These are phyloP conservation scores for Parmelia sp. DNA, from an alignment of 495 filamentous ascomycete genomes.

Conservation along the genomic window DNA sequence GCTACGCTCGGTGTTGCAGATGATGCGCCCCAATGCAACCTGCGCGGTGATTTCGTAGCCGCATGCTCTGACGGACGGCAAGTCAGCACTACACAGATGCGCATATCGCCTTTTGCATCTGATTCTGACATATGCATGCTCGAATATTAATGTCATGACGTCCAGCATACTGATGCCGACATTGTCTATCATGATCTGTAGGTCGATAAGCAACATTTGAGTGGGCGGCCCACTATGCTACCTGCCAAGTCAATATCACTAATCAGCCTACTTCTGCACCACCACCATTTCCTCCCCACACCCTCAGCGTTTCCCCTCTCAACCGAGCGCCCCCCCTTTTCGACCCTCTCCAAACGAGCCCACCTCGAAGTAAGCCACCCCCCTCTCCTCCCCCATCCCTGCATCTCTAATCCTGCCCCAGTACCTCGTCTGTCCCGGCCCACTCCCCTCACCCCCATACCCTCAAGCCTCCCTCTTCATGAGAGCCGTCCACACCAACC, in stretches of 20 bases:
- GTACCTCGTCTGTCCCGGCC: neutral
- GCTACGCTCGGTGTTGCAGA: neutral
- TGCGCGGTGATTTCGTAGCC: neutral
- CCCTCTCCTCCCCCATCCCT: neutral
- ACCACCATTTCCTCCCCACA: neutral
- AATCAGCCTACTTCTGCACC: neutral
- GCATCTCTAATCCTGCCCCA: neutral
- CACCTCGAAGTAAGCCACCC: neutral
- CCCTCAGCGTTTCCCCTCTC: neutral
- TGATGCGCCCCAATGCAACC: neutral
- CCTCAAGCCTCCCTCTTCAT: constrained; percentile 5
- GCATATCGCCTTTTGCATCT: neutral
- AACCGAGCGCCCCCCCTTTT: neutral
- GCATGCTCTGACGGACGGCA: neutral
- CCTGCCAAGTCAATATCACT: neutral
- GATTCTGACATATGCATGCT: neutral
- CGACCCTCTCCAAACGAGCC: neutral
- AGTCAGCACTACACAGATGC: neutral
- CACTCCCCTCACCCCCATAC: neutral
- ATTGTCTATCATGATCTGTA: no score
- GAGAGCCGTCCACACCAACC: neutral
- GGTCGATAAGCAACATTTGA: neutral
- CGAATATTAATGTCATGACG: neutral
- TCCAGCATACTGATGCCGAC: neutral
- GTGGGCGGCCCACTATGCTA: neutral